Base-by-base conservation (phyloP, 345 rosid species). In the Pseudoturritis turrita region DNA sequence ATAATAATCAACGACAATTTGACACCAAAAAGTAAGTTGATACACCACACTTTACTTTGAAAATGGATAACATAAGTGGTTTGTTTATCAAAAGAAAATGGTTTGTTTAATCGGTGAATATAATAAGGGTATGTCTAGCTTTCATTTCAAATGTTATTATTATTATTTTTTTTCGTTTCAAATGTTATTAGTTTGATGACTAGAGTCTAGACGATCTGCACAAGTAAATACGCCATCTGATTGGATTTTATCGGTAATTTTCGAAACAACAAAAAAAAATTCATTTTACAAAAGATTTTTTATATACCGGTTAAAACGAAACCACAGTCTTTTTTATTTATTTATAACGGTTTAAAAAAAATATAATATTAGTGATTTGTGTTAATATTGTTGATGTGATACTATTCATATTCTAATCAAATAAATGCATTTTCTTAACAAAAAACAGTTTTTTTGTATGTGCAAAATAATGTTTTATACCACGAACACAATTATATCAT, bases 21-120 rank as follows among this genome's bases (percentile, higher is more conserved):
- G 15, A 44, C 26, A 44, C 64, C 29, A 22, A 33, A 62, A 52
- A 62, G 58, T 55, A 55, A 64, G 58, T n/a, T 64, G 44, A 65
- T 45, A 64, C 43, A 65, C 51, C 45, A 56, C 64, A 56, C 60
- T 64, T 55, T 23, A 73, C 58, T 73, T 73, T 56, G 18, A 64
- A 64, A 36, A 23, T 73, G 58, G 71, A 73, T 55, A 55, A 21
- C 26, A 22, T 17, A 52, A 51, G 15, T 7, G 13, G 37, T 52
- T 51, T 66, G 7, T 50, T 52, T 35, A 17, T 5, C 4, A 46
- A 46, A 44, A 6, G 6, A 3, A 64, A 31, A 26, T 10, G 4
- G 6, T 23, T 47, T 35, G 39, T 45, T 71, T 71, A 28, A 49
- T 49, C n/a, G 22, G 21, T 65, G 49, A 47, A 25, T 47, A 36